A percentile compares a stretch with the other conserved stretches of the same genome.
Conservation (phyloP, 139 green algal species). For the Medakamo hakoo region DNA sequence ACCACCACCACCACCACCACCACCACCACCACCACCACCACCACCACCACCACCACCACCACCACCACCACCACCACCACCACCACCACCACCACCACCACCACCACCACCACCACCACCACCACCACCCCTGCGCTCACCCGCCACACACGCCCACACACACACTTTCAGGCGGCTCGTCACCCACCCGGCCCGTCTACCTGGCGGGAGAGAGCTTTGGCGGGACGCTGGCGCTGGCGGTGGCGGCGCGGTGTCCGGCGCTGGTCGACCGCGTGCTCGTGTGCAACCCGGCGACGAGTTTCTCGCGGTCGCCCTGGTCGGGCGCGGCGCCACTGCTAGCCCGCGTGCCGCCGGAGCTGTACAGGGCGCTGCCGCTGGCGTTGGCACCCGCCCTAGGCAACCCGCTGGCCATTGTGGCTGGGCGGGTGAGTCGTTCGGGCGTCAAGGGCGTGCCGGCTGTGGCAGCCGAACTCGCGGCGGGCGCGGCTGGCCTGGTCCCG, state of each 20-base stretch:
- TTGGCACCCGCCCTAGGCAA: constrained; percentile 67
- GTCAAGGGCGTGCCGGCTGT: neutral
- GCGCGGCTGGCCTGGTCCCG: constrained; percentile 23
- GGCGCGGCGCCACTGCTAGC: constrained; percentile 45
- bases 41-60: too few relatives aligned
- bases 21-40: too few relatives aligned
- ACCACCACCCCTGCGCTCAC: too few relatives aligned
- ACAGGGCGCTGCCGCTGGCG: constrained; percentile 50
- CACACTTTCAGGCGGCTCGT: too few relatives aligned
- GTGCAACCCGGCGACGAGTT: constrained; percentile 81
- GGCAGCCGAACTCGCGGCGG: constrained; percentile 3
- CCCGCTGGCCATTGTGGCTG: constrained; percentile 45
- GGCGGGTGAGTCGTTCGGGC: constrained; percentile 16
- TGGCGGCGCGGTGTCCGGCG: constrained; percentile 19
- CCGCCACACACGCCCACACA: too few relatives aligned
- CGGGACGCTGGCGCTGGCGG: constrained; percentile 51
- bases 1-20: too few relatives aligned
- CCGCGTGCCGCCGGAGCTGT: constrained; percentile 33
- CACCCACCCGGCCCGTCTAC: constrained; percentile 68
- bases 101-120: too few relatives aligned
- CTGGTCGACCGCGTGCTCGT: constrained; percentile 42
- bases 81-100: too few relatives aligned
- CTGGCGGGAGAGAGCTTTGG: constrained; percentile 81
- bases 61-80: too few relatives aligned
- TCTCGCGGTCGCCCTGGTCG: constrained; percentile 48